phyloP scores from a whole-genome alignment of 352 stramenopile species.

The Globisporangium nagaii region DNA sequence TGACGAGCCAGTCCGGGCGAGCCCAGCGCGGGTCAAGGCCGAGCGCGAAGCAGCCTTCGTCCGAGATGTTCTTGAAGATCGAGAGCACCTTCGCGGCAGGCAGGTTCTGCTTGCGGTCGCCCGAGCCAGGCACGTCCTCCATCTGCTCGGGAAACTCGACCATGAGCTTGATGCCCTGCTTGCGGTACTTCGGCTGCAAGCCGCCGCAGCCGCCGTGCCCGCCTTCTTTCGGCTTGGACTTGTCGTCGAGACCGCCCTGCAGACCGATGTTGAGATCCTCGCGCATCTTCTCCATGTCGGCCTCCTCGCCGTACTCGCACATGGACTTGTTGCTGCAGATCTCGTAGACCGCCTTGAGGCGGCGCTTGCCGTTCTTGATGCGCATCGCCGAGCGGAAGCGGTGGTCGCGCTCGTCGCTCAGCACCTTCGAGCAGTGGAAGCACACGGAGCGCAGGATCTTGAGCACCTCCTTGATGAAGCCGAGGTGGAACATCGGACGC shows the following conservation, averaged over 20 bases:
- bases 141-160: conserved; percentile 95
- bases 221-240: conserved; percentile 76
- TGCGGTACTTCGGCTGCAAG: conserved; percentile 94
- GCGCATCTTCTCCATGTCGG: conserved; percentile 87
- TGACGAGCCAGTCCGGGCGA: conserved; percentile 98
- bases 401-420: conserved; percentile 89
- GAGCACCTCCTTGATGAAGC: conserved; percentile 95
- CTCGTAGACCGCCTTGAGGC: conserved; percentile 93
- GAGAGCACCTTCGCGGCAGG: conserved; percentile 93
- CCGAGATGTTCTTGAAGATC: conserved; percentile 97
- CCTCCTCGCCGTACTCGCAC: conserved; percentile 80
- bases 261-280: conserved; percentile 84
- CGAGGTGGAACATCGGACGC: conserved; percentile 96
- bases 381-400: conserved; percentile 78
- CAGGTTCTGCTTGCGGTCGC: conserved; percentile 96
- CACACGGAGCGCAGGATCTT: conserved; percentile 95
- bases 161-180: conserved; percentile 93
- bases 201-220: conserved; percentile 76
- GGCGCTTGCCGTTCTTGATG: conserved; percentile 86
- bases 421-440: conserved; percentile 96
- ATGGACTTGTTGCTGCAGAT: conserved; percentile 90
- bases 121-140: conserved; percentile 90
- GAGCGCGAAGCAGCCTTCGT: conserved; percentile 94
- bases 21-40: conserved; percentile 94
- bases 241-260: conserved; percentile 76